These are phyloP conservation scores for Aspergillus clavatus DNA, from an alignment of 2,329 filamentous ascomycete species.

Conservation along the genomic window DNA sequence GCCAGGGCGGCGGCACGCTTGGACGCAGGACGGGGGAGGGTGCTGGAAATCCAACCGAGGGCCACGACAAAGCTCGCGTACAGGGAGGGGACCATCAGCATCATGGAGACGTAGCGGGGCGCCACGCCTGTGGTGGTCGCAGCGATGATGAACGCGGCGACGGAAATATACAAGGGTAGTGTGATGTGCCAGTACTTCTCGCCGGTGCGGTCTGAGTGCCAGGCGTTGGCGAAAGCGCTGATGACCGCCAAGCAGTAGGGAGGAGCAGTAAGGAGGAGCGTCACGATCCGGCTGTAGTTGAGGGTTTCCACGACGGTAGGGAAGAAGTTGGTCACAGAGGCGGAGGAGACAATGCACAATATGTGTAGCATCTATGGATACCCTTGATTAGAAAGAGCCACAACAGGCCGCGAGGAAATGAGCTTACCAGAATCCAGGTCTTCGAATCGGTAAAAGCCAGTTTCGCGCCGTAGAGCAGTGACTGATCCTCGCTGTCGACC, in stretches of 20 bases:
- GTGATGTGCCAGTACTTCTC: slow-evolving; percentile 67
- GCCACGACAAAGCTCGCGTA: slow-evolving; percentile 65
- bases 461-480: slow-evolving; percentile 46
- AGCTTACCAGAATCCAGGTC: slow-evolving; percentile 53
- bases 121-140: slow-evolving; percentile 57
- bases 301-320: slow-evolving; percentile 66
- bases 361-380: slow-evolving; percentile 48
- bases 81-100: slow-evolving; percentile 63
- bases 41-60: slow-evolving; percentile 71
- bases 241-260: slow-evolving; percentile 60
- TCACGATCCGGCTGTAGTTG: slow-evolving; percentile 56
- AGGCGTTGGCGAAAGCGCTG: slow-evolving; percentile 60
- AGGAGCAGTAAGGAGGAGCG: slow-evolving; percentile 60
- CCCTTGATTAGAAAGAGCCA: too few species aligned
- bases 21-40: slow-evolving; percentile 67
- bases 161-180: slow-evolving; percentile 56
- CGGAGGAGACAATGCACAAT: slow-evolving; percentile 54
- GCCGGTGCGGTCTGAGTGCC: slow-evolving; percentile 66
- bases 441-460: slow-evolving; percentile 56
- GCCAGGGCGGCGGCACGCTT: slow-evolving; percentile 70
- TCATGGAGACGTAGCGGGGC: slow-evolving; percentile 65
- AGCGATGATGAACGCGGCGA: slow-evolving; percentile 63
- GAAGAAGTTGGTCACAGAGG: slow-evolving; percentile 64
- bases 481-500: slow-evolving; percentile 53
- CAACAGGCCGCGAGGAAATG: too few species aligned